These are phyloP conservation scores for Plasmodium sp. DNA, from an alignment of 169 alveolate genomes.

Conservation along the genomic window DNA sequence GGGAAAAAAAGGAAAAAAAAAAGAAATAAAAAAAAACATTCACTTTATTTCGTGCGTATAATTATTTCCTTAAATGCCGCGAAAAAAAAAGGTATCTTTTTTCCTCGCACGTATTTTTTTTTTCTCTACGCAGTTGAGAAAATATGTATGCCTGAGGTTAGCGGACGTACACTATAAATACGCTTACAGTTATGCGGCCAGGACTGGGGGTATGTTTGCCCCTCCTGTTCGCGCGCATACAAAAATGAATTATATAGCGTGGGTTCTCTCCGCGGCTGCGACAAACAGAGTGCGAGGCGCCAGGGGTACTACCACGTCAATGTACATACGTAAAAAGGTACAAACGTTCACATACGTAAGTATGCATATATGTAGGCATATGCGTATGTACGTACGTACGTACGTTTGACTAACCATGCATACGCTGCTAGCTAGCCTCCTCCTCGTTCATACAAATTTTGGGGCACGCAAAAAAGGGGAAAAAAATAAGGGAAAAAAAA, in stretches of 20 bases:
- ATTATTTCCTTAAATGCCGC: neutral
- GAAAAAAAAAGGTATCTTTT: neutral
- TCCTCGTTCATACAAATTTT: neutral
- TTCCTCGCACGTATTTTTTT: neutral
- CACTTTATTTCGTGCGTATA: neutral
- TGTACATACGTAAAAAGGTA: neutral
- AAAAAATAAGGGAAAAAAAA: neutral
- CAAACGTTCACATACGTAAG: neutral
- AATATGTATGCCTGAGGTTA: neutral
- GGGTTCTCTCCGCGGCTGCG: neutral
- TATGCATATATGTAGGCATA: conserved; percentile 1
- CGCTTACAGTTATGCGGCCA: neutral
- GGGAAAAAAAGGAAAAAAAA: neutral
- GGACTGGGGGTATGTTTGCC: neutral
- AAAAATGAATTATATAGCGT: neutral
- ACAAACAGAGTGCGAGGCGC: neutral
- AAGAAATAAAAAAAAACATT: neutral
- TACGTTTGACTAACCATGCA: neutral
- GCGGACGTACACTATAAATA: neutral
- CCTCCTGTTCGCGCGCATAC: neutral
- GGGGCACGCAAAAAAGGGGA: neutral
- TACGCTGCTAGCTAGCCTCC: neutral
- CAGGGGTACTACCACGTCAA: neutral
- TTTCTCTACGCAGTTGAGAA: neutral
- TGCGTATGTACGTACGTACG: neutral